Conservation (phyloP, 176 grass and related monocot species). For the Secale cereale region DNA sequence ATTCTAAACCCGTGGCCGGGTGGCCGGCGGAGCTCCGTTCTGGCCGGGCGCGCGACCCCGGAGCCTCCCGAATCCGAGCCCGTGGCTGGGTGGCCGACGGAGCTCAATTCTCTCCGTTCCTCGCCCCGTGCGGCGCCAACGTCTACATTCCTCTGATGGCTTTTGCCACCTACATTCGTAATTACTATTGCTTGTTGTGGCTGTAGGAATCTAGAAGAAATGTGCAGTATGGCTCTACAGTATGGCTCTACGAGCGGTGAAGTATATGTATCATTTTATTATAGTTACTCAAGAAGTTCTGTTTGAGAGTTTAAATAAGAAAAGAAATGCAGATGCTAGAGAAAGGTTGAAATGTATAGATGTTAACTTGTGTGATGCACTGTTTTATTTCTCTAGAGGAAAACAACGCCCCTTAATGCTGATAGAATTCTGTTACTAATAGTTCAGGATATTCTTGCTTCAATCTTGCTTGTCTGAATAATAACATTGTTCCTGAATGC, state of each 20-base stretch:
- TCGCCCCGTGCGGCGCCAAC: too few species aligned
- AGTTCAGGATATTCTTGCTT: neutral
- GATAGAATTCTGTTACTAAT: too few species aligned
- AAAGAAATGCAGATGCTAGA: neutral
- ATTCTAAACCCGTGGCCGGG: too few species aligned
- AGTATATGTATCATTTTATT: neutral
- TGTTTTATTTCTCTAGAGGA: neutral
- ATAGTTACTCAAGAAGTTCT: neutral
- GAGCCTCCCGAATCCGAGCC: too few species aligned
- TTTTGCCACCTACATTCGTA: neutral
- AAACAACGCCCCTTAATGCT: neutral
- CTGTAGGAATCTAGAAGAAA: neutral
- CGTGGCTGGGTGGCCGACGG: too few species aligned
- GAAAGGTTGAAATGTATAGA: neutral
- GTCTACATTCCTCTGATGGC: constrained; percentile 37
- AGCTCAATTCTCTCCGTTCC: too few species aligned
- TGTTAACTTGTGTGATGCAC: neutral
- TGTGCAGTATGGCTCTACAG: too few species aligned
- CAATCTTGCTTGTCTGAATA: neutral
- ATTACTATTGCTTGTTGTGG: neutral
- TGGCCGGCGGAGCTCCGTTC: too few species aligned
- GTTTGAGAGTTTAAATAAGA: neutral
- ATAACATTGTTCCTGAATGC: constrained; percentile 5
- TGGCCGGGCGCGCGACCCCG: too few species aligned
- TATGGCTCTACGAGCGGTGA: too few species aligned